Base-by-base conservation (phyloP, 2,329 filamentous ascomycete genomes). In the Colletotrichum abscissum region DNA sequence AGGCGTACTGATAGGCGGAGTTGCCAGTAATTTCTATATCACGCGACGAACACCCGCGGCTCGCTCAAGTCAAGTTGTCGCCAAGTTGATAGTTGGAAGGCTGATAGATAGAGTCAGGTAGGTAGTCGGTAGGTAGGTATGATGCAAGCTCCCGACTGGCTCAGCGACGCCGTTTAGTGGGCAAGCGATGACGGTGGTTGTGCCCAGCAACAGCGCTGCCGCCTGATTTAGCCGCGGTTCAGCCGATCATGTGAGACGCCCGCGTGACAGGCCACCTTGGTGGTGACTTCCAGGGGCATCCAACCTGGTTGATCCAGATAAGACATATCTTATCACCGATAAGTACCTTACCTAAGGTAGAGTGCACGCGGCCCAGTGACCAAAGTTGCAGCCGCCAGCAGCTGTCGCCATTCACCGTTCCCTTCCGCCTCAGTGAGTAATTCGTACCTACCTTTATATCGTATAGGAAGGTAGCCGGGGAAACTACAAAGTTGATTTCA, bases 61-160 rank as follows among this genome's bases (percentile, higher is more conserved):
- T 38, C 63, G 52, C 19, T n/a, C 55, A 64, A 24, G 55, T 73
- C 46, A 62, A 56, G 42, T 24, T 57, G 59, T 74, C 58, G 72
- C 59, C 14, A 56, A 33, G 68, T 72, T 38, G 72, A 62, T 71
- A 66, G 65, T 55, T 55, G 55, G 67, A 66, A 57, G 24, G 67
- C 67, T 73, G 46, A 46, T 19, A 66, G 71, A 73, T 73, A 70
- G 33, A 35, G 33, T 68, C 63, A 64, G 22, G 52, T 30, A 63
- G 68, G 30, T 68, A 19, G 42, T 49, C 19, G 42, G 42, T 49
- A 66, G 54, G 54, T 35, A 67, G 46, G 62, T 72, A 72, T 74
- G 63, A 72, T 71, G 69, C 72, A 74, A 72, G 68, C 72, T 73
- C 46, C 71, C 67, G 67, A 73, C 71, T 73, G 71, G 71, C 56